phyloP scores from a whole-genome alignment of 2,329 filamentous ascomycete species.

The Metarhizium guizhouense region DNA sequence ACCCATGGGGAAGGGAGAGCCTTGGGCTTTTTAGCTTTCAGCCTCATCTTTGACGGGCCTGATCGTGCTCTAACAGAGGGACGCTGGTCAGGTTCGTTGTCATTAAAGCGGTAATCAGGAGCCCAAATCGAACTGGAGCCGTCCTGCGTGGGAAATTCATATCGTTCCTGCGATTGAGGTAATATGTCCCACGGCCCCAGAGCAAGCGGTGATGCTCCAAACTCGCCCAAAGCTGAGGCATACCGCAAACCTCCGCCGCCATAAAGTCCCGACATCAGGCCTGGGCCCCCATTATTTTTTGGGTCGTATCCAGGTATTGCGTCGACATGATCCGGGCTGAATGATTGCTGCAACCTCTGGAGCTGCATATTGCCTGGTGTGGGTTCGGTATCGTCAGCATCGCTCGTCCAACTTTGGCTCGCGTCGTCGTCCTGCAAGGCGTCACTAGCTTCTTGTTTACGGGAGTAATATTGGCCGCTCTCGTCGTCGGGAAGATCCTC shows the following conservation, averaged over 20 bases:
- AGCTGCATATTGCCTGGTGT: constrained; percentile 5
- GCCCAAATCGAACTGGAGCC: constrained; percentile 26
- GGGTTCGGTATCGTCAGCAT: constrained; percentile 2
- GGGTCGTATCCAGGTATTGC: not conserved
- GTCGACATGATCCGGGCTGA: constrained; percentile 3
- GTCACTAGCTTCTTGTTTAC: not conserved
- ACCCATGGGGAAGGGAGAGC: not conserved
- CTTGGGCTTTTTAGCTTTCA: constrained; percentile 2
- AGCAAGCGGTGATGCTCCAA: constrained; percentile 12
- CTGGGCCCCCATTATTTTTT: not conserved
- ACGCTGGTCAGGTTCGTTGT: constrained; percentile 8
- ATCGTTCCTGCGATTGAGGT: constrained; percentile 16
- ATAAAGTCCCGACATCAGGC: constrained; percentile 6
- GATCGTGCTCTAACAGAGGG: not conserved
- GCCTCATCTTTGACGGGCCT: constrained; percentile 5
- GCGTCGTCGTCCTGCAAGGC: constrained; percentile 7
- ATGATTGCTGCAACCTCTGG: constrained; percentile 3
- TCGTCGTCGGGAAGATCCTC: constrained; percentile 22
- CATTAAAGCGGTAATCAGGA: constrained; percentile 11
- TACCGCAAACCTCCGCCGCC: constrained; percentile 4
- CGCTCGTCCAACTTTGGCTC: constrained; percentile 4
- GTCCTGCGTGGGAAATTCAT: constrained; percentile 22
- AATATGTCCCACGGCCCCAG: constrained; percentile 10
- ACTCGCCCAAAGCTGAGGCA: constrained; percentile 6
- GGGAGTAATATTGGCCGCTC: not conserved